Evolutionary conservation across 805 yeast genomes (phyloP).

Genomic region (Candida orba): DNA sequence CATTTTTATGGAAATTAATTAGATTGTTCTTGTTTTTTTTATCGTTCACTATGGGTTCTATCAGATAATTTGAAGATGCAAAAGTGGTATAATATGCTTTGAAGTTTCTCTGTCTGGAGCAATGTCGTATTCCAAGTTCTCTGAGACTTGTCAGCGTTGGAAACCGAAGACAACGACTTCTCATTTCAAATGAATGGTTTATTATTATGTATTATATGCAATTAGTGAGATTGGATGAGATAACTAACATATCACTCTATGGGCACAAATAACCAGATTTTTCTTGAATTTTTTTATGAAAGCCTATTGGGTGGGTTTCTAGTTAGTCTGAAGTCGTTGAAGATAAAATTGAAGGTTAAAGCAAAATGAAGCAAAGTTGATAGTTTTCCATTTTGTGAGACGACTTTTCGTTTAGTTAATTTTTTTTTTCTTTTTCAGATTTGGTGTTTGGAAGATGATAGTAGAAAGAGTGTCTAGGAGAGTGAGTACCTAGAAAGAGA

Average conservation of each 20-base stretch:
- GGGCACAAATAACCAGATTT: background rate
- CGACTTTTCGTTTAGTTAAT: background rate
- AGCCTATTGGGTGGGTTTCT: too few relatives aligned
- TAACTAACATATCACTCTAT: background rate
- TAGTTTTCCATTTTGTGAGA: too few relatives aligned
- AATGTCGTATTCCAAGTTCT: background rate
- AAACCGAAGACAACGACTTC: background rate
- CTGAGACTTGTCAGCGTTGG: background rate
- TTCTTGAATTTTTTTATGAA: background rate
- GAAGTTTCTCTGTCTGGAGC: too few relatives aligned
- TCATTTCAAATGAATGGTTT: background rate
- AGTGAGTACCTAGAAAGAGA: background rate
- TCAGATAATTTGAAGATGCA: conserved; percentile 5
- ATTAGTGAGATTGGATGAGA: background rate
- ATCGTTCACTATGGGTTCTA: background rate
- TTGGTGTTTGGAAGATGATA: background rate
- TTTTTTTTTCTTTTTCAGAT: background rate
- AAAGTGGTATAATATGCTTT: conserved; percentile 1
- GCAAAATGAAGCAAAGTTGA: too few relatives aligned
- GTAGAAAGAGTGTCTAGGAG: background rate
- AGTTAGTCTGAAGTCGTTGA: too few relatives aligned
- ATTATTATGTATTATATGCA: background rate
- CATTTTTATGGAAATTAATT: background rate
- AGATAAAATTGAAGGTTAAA: too few relatives aligned
- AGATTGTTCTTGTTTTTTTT: background rate